phyloP scores from a whole-genome alignment of 139 green algal genomes.

The Closterium sp. region DNA sequence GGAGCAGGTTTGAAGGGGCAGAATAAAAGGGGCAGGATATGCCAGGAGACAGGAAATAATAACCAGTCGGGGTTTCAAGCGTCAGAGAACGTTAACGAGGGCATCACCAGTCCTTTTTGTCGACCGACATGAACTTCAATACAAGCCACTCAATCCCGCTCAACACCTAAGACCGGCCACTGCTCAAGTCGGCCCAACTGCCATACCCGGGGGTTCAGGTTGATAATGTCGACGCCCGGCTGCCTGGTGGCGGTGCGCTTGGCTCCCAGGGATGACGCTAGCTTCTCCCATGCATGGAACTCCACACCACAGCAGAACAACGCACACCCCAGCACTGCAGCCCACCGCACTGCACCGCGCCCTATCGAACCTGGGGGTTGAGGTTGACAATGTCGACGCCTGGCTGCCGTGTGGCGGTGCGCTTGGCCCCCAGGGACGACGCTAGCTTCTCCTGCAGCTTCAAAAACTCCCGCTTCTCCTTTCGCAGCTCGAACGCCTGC shows the following conservation, averaged over 20 bases:
- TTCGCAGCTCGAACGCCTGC: conserved; percentile 26
- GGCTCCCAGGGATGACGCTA: neutral
- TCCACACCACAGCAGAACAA: neutral
- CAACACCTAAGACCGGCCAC: too few species aligned
- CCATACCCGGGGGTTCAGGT: too few species aligned
- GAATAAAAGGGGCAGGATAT: too few species aligned
- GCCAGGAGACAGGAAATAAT: too few species aligned
- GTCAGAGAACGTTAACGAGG: too few species aligned
- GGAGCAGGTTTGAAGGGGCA: too few species aligned
- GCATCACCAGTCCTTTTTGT: too few species aligned
- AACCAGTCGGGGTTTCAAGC: too few species aligned
- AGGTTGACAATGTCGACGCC: neutral
- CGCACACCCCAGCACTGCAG: neutral
- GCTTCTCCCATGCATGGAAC: neutral
- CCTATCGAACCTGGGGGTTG: neutral
- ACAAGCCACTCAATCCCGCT: too few species aligned
- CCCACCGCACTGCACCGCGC: neutral
- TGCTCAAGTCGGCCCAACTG: too few species aligned
- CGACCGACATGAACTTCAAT: too few species aligned
- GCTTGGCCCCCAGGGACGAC: conserved; percentile 22
- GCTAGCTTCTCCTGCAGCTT: conserved; percentile 34
- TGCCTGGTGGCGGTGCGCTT: neutral
- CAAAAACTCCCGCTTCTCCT: conserved; percentile 32
- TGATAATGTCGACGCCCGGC: too few species aligned
- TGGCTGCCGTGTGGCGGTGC: neutral